phyloP scores from a whole-genome alignment of 257 asterid genomes.

The Solanum piurae region DNA sequence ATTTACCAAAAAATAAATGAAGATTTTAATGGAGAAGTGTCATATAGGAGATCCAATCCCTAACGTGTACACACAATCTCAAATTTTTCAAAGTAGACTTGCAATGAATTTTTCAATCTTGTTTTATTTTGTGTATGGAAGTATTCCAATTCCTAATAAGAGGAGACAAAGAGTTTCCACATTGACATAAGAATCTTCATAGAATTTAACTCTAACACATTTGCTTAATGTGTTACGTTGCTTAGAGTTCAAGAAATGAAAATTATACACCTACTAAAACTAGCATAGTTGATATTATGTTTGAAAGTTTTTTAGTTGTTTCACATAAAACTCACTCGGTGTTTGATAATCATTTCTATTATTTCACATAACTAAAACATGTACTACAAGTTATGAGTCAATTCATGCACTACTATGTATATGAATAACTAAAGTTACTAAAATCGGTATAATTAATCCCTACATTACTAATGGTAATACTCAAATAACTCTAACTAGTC shows the following conservation, averaged over 20 bases:
- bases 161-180: neutral
- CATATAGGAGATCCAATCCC: neutral
- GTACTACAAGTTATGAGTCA: neutral
- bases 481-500: too few species aligned
- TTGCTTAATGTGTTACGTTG: neutral
- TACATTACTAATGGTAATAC: too few species aligned
- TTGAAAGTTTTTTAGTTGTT: too few species aligned
- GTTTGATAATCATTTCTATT: too few species aligned
- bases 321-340: too few species aligned
- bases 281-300: neutral
- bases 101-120: too few species aligned
- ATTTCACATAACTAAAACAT: neutral
- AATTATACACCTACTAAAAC: too few species aligned
- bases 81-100: too few species aligned
- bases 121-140: neutral
- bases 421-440: neutral
- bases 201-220: neutral
- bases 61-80: neutral
- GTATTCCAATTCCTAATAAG: neutral
- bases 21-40: neutral
- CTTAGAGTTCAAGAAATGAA: neutral
- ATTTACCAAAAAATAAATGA: too few species aligned
- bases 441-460: too few species aligned
- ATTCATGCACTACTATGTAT: neutral
- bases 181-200: neutral